Evolutionary conservation across 306 rosid species (phyloP), one percentile per base, ranked within the genome.

Genomic region (Clitoria ternatea): DNA sequence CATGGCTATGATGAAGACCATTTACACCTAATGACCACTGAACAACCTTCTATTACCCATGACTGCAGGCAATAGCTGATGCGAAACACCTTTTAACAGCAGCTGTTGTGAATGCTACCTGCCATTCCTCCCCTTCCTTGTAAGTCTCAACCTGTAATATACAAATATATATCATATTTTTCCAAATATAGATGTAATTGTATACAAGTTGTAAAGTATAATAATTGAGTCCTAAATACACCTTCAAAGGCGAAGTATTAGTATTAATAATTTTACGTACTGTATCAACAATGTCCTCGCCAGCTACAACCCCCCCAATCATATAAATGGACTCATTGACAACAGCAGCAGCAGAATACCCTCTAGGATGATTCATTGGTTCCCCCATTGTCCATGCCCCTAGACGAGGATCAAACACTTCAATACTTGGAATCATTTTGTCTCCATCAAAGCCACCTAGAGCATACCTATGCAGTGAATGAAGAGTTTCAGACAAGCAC

Each of bases 391-490:
- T 82, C 98, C 98, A 90, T 15, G 72, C 63, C 30, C 77, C 94
- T 3, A 87, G 80, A 44, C 97, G 85, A 24, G 96, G 98, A 77
- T 93, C 97, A 30, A 79, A 90, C 43, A 87, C 80, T 80, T 93
- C 98, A 12, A 90, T 73, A 80, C 84, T 88, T n/a, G 89, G 48
- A 74, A 90, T 85, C 88, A 87, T 88, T 7, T 59, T 6, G 4
- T 17, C 5, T 53, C 92, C 97, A 76, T 88, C 87, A 61, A 66
- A 90, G 53, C 97, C 97, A 4, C 97, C 96, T 5, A 88, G 48
- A 4, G 89, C 90, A 30, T 88, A 85, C 59, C 98, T 93, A 57
- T 26, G 33, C 5, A 52, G 64, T 23, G 77, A 42, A 81, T 39
- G 54, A 73, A 18, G 4, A 35, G 61, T 18, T 49, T 53, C 45